Conservation (phyloP, 257 asterid species). For the Rauvolfia tetraphylla region DNA sequence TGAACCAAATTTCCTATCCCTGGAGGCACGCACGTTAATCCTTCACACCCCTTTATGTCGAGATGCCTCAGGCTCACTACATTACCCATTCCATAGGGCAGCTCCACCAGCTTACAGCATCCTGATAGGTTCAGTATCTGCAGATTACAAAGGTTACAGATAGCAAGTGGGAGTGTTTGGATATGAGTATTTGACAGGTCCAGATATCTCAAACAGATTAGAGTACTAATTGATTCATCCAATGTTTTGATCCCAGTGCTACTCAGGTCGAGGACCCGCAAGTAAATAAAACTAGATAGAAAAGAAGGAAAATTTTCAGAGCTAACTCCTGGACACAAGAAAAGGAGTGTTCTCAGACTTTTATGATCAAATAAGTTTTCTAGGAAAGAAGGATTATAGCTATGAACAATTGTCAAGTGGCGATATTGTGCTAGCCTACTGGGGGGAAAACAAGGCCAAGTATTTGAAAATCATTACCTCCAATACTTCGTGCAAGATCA, state of each 20-base stretch:
- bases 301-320: slow-evolving; percentile 3
- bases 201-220: slow-evolving; percentile 28
- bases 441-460: slow-evolving; percentile 2
- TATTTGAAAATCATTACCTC: slow-evolving; percentile 13
- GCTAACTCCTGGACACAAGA: slow-evolving; percentile 15
- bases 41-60: slow-evolving; percentile 19
- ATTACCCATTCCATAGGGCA: slow-evolving; percentile 27
- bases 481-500: slow-evolving; percentile 22
- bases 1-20: slow-evolving; percentile 22
- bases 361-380: slow-evolving; percentile 16
- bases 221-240: slow-evolving; percentile 19
- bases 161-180: slow-evolving; percentile 8
- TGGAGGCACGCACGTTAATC: slow-evolving; percentile 22
- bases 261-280: slow-evolving; percentile 13
- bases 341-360: slow-evolving; percentile 19
- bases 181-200: slow-evolving; percentile 21
- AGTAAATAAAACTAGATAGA: slow-evolving; percentile 6
- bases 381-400: slow-evolving; percentile 1
- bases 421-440: slow-evolving; percentile 4
- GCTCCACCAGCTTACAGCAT: slow-evolving; percentile 19
- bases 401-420: slow-evolving; percentile 11
- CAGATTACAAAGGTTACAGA: slow-evolving; percentile 23
- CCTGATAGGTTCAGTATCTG: slow-evolving; percentile 21
- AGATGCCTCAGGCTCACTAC: slow-evolving; percentile 28
- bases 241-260: slow-evolving; percentile 7